phyloP scores from a whole-genome alignment of 148 eudicot genomes.

The Limonium bicolor region DNA sequence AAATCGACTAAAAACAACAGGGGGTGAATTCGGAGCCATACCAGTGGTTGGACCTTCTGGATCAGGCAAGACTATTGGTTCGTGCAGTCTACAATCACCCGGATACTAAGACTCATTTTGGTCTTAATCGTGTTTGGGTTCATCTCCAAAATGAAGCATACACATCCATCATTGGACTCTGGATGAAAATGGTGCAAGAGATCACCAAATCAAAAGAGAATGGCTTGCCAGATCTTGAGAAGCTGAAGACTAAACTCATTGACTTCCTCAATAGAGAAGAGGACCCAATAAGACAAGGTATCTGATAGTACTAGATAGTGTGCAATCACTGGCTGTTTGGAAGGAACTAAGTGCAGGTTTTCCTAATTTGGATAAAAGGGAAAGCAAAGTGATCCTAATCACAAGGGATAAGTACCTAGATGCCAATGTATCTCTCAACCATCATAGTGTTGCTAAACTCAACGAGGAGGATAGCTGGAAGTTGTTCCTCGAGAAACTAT shows the following conservation, averaged over 20 bases:
- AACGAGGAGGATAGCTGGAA: constrained; percentile 7
- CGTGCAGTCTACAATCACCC: constrained; percentile 2
- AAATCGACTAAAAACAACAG: not conserved
- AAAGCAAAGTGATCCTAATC: not conserved
- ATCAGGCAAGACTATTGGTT: constrained; percentile 12
- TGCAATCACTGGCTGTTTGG: not conserved
- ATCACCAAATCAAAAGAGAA: not conserved
- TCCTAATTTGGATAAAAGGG: constrained; percentile 5
- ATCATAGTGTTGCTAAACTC: constrained; percentile 2
- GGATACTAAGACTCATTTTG: constrained; percentile 1
- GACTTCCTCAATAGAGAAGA: constrained; percentile 3
- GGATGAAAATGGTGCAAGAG: not conserved
- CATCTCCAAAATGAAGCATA: not conserved
- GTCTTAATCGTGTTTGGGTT: constrained; percentile 6
- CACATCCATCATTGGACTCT: not conserved
- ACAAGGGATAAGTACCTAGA: not conserved
- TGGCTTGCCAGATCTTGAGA: not conserved
- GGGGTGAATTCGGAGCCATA: constrained; percentile 3
- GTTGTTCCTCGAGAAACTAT: constrained; percentile 2
- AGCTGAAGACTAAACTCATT: not conserved
- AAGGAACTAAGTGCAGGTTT: not conserved
- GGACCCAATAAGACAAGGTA: no score
- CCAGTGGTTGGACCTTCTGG: constrained; percentile 9
- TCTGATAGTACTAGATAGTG: constrained; percentile 9
- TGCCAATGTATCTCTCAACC: not conserved